Percentiles rank a stretch among this genome's conserved stretches.
Conservation (phyloP, 352 stramenopile genomes). For the Phytophthora ohioensis region DNA sequence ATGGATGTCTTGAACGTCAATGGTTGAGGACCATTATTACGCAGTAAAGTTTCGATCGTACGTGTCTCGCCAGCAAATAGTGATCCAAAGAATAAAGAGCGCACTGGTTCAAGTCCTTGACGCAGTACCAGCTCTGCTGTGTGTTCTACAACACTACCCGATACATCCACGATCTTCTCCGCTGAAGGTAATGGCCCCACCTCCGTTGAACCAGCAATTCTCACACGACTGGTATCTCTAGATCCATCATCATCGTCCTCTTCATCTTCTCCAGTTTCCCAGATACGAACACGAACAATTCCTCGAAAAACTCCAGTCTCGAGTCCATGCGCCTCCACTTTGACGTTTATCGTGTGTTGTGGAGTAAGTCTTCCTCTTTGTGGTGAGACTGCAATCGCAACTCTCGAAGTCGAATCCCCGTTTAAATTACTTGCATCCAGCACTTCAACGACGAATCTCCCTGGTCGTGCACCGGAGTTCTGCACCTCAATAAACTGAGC, state of each 20-base stretch:
- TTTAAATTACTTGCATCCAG: slow-evolving; percentile 32
- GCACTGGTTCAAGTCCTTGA: slow-evolving; percentile 53
- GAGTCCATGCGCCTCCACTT: slow-evolving; percentile 53
- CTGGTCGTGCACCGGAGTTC: slow-evolving; percentile 55
- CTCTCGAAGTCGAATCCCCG: not conserved
- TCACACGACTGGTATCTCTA: not conserved
- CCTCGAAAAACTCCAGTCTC: slow-evolving; percentile 52
- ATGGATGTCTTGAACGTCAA: slow-evolving; percentile 71
- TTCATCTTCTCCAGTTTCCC: slow-evolving; percentile 29
- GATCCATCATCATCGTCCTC: slow-evolving; percentile 27
- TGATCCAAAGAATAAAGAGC: slow-evolving; percentile 72
- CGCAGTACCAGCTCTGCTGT: slow-evolving; percentile 82
- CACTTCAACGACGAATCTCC: slow-evolving; percentile 63
- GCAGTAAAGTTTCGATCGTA: slow-evolving; percentile 68
- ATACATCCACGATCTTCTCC: slow-evolving; percentile 86
- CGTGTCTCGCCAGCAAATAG: slow-evolving; percentile 72
- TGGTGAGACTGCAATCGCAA: slow-evolving; percentile 43
- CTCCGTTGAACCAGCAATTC: not conserved
- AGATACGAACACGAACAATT: slow-evolving; percentile 56
- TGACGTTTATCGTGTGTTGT: slow-evolving; percentile 47
- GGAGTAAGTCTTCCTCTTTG: slow-evolving; percentile 42
- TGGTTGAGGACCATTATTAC: slow-evolving; percentile 81
- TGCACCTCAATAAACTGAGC: slow-evolving; percentile 60
- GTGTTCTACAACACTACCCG: slow-evolving; percentile 83
- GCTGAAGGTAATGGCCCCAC: slow-evolving; percentile 5